A percentile compares a stretch with the other conserved stretches of the same genome.
phyloP scores from a whole-genome alignment of 1,284 basidiomycete species.

The Papiliotrema flavescens region DNA sequence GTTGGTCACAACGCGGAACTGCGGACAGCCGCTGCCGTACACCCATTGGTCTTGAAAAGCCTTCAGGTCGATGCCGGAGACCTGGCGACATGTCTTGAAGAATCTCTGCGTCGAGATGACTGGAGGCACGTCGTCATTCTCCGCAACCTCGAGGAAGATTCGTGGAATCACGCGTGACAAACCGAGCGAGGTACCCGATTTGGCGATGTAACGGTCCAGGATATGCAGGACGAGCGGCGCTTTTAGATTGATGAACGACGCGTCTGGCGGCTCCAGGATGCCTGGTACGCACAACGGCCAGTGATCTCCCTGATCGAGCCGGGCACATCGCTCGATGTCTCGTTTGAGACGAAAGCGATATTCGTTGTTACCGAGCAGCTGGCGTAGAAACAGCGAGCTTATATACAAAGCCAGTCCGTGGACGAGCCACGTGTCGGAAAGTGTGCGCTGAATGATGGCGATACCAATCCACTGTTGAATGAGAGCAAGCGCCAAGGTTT shows the following conservation, averaged over 20 bases:
- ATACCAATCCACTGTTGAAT: slow-evolving; percentile 97
- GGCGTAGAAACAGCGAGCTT: slow-evolving; percentile 80
- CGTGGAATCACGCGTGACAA: slow-evolving; percentile 93
- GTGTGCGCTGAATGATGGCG: slow-evolving; percentile 91
- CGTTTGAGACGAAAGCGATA: slow-evolving; percentile 93
- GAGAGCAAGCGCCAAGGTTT: slow-evolving; percentile 78
- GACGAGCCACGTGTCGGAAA: slow-evolving; percentile 93
- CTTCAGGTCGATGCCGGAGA: slow-evolving; percentile 83
- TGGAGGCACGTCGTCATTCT: slow-evolving; percentile 82
- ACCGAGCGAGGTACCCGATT: slow-evolving; percentile 91
- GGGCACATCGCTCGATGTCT: slow-evolving; percentile 91
- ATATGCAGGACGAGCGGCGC: slow-evolving; percentile 93
- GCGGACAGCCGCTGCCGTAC: slow-evolving; percentile 92
- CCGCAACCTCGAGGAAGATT: slow-evolving; percentile 88
- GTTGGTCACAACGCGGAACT: slow-evolving; percentile 80
- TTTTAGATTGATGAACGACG: slow-evolving; percentile 92
- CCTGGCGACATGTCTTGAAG: slow-evolving; percentile 86
- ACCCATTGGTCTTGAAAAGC: slow-evolving; percentile 98
- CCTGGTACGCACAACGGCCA: slow-evolving; percentile 92
- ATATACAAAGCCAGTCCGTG: slow-evolving; percentile 91
- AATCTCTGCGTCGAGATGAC: slow-evolving; percentile 86
- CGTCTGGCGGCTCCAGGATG: slow-evolving; percentile 72
- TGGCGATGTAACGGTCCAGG: slow-evolving; percentile 86
- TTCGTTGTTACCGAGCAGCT: slow-evolving; percentile 92
- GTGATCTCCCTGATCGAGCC: slow-evolving; percentile 83